These are phyloP conservation scores for Podospora pseudocomata DNA, from an alignment of 495 filamentous ascomycete genomes.

Conservation along the genomic window DNA sequence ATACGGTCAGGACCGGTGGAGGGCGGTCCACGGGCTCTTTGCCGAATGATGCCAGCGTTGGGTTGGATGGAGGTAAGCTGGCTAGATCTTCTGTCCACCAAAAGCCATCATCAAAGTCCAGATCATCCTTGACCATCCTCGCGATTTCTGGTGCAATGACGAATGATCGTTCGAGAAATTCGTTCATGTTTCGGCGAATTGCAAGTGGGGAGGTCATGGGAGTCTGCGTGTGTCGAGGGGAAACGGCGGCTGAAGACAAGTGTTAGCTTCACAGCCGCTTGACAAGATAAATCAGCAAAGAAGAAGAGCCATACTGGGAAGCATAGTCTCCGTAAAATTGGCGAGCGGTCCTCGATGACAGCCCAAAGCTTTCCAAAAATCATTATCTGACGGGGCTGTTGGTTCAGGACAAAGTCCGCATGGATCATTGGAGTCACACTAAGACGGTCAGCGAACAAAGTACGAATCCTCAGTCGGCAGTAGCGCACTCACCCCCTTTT, in stretches of 20 bases:
- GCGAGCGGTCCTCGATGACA: constrained; percentile 45
- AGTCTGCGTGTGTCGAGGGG: constrained; percentile 45
- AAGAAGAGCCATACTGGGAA: constrained; percentile 37
- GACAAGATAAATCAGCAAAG: constrained; percentile 12
- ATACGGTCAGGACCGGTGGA: constrained; percentile 41
- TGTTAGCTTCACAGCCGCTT: background rate
- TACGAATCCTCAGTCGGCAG: background rate
- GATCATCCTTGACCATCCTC: constrained; percentile 38
- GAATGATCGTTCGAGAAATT: constrained; percentile 46
- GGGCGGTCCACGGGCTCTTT: constrained; percentile 39
- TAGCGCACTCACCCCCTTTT: constrained; percentile 37
- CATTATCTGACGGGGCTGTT: constrained; percentile 33
- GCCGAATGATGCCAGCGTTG: constrained; percentile 38
- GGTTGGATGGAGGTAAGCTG: constrained; percentile 42
- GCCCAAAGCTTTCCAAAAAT: constrained; percentile 45
- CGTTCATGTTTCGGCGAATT: constrained; percentile 49
- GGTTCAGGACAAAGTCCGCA: constrained; percentile 42
- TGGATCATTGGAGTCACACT: constrained; percentile 48
- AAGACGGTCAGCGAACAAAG: constrained; percentile 9
- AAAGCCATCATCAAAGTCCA: constrained; percentile 50
- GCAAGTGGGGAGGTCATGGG: constrained; percentile 49
- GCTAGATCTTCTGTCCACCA: constrained; percentile 52
- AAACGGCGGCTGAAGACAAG: constrained; percentile 34
- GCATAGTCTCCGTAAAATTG: constrained; percentile 42
- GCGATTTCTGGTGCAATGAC: constrained; percentile 35